A percentile compares a stretch with the other conserved stretches of the same genome.
Evolutionary conservation across 2,329 filamentous ascomycete genomes (phyloP).

Genomic region (Cephalotrichum gorgonifer): DNA sequence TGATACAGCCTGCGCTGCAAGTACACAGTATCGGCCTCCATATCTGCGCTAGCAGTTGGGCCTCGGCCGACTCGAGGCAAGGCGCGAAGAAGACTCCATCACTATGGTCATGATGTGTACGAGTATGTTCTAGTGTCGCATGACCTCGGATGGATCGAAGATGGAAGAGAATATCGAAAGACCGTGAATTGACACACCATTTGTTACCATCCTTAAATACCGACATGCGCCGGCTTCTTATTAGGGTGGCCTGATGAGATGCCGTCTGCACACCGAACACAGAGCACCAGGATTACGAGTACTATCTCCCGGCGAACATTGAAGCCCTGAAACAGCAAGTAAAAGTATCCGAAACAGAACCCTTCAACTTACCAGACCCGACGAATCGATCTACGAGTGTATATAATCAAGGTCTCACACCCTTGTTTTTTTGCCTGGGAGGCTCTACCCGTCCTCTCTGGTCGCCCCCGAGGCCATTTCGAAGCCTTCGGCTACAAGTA

Average conservation of each 20-base stretch:
- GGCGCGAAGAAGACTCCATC: background rate
- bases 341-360: background rate
- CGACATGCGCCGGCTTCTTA: background rate
- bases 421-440: too few relatives aligned
- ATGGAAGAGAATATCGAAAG: background rate
- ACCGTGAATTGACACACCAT: background rate
- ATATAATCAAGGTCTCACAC: background rate
- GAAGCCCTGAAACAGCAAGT: background rate
- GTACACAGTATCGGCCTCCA: too few relatives aligned
- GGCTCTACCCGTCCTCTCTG: too few relatives aligned
- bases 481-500: too few relatives aligned
- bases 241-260: constrained; percentile 1
- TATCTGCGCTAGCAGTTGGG: background rate
- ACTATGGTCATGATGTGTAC: too few relatives aligned
- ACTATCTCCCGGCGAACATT: background rate
- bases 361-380: background rate
- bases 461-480: too few relatives aligned
- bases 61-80: background rate
- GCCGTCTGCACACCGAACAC: background rate
- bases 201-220: background rate
- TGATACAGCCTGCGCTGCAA: background rate
- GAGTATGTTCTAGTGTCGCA: too few relatives aligned
- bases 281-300: background rate
- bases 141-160: background rate
- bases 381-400: background rate